Evolutionary conservation across 1,284 basidiomycete species (phyloP), one percentile per base, ranked within the genome.

Genomic region (Ustilago bromivora): DNA sequence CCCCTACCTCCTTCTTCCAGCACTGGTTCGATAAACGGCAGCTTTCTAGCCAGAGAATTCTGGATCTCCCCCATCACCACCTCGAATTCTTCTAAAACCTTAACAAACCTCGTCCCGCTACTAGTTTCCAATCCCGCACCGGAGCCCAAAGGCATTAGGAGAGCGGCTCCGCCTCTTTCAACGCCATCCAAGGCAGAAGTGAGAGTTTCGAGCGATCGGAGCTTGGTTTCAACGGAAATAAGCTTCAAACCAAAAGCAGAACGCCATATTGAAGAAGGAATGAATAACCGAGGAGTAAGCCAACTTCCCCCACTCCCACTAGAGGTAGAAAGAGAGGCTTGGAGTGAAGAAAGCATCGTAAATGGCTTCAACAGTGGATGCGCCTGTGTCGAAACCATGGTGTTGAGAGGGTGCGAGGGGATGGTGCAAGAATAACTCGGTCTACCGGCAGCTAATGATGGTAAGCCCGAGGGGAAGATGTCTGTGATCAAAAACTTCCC

Each of bases 261-360:
- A 28, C 63, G 69, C 96, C 96, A 99, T 11, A 96, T 91, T 73
- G 93, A 92, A 54, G 92, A 90, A 6, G 95, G 93, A 23, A 98
- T 92, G 86, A 95, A 96, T 70, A 99, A 88, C 49, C 92, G 90
- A 32, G 91, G 91, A 1, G 94, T 96, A 65, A 98, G 88, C 85
- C 96, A 97, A 13, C 92, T 94, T 12, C 23, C 23, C 23, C 96
- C 96, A 0, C 41, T 36, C 3, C 31, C 13, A 17, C 82, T 79
- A n/a, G 55, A 6, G 55, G 56, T 13, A 43, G 28, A 46, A 19
- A 40, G 13, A 6, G 47, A 51, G 32, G 13, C 3, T 11, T 19
- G 38, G 31, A 43, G 38, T 19, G 34, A 38, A 35, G 7, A 7
- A 15, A 56, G 34, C 40, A 59, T 9, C 11, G 13, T 49, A 58